A percentile compares a stretch with the other conserved stretches of the same genome.
phyloP scores from a whole-genome alignment of 164 flowering plant genomes.

The Berberis vulgaris region DNA sequence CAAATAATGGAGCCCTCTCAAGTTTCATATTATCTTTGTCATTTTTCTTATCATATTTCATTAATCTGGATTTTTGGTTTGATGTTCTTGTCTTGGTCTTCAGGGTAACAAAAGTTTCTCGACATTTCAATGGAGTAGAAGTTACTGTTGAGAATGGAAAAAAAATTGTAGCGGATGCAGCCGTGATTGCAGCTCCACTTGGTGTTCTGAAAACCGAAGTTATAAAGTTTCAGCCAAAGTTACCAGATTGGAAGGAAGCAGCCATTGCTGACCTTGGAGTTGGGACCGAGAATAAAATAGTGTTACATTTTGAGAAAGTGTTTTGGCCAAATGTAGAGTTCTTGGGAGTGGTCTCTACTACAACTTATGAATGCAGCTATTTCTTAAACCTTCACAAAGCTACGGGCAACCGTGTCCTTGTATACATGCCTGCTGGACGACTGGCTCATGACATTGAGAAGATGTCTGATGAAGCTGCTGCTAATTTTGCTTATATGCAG shows the following conservation, averaged over 20 bases:
- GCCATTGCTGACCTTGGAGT: conserved; percentile 81
- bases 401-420: conserved; percentile 80
- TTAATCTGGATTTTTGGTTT: too few species aligned
- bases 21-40: neutral
- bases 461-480: conserved; percentile 92
- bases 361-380: conserved; percentile 85
- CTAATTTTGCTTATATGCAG: conserved; percentile 70
- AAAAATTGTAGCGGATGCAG: conserved; percentile 82
- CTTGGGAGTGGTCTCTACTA: conserved; percentile 80
- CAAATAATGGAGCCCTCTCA: neutral
- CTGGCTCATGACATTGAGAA: conserved; percentile 80
- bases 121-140: conserved; percentile 58
- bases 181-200: conserved; percentile 68
- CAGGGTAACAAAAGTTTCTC: conserved; percentile 61
- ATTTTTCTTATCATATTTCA: neutral
- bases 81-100: conserved; percentile 3
- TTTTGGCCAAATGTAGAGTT: conserved; percentile 99
- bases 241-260: conserved; percentile 84
- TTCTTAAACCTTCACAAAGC: conserved; percentile 97
- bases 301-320: conserved; percentile 73
- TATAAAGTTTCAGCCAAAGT: conserved; percentile 74
- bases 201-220: conserved; percentile 67
- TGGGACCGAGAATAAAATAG: conserved; percentile 85
- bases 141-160: conserved; percentile 71
- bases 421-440: conserved; percentile 95